Evolutionary conservation across 2,329 filamentous ascomycete genomes (phyloP).

Genomic region (Ophiostoma sp.): DNA sequence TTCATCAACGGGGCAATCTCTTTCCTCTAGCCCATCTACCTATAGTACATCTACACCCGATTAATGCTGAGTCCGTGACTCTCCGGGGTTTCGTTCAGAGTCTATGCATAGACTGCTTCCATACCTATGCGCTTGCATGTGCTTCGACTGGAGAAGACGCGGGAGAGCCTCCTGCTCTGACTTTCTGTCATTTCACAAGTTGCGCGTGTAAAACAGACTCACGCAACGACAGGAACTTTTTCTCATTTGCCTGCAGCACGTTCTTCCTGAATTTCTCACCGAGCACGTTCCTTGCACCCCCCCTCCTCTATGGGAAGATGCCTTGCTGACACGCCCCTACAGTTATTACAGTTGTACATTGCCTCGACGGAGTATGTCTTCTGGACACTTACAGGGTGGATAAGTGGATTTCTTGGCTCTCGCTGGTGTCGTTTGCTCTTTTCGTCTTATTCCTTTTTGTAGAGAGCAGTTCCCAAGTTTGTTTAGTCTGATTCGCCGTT

Average conservation of each 20-base stretch:
- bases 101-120: background rate
- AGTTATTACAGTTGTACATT: background rate
- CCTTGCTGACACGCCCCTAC: background rate
- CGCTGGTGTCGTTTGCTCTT: conserved; percentile 6
- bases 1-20: background rate
- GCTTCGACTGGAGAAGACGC: background rate
- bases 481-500: background rate
- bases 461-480: background rate
- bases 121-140: conserved; percentile 1
- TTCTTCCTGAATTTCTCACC: conserved; percentile 26
- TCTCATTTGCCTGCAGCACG: conserved; percentile 4
- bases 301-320: background rate
- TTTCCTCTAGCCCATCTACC: background rate
- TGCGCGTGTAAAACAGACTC: background rate
- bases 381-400: background rate
- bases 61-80: background rate
- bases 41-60: background rate
- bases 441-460: background rate
- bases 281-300: conserved; percentile 17
- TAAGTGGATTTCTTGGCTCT: conserved; percentile 2
- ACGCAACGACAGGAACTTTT: background rate
- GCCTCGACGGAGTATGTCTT: background rate
- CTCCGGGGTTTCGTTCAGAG: background rate
- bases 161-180: background rate
- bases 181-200: background rate